Evolutionary conservation across 108 stramenopile genomes (phyloP), one percentile per base, ranked within the genome.

Genomic region (Pseudonitzschia multiseries): DNA sequence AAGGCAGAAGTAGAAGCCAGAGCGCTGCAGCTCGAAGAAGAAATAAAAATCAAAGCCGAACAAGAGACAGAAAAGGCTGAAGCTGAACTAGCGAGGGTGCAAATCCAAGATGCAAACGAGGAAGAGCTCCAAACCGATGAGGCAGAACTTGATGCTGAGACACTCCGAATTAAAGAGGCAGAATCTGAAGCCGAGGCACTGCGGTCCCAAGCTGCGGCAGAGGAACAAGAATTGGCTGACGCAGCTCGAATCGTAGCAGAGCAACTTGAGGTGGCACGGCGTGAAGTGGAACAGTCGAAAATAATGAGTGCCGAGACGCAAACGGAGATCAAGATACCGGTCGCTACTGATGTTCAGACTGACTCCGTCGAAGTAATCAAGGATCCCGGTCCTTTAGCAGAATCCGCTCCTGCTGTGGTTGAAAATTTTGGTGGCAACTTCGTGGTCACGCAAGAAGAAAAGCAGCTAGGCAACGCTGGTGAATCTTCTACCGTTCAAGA

Each of bases 151-250:
- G 40, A 41, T 65, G 14, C 61, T 24, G 61, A 22, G 29, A 65
- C 36, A 41, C 40, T 31, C 17, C 64, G 22, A 65, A n/a, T 27
- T 15, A 41, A 18, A 42, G 20, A 65, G 3, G 64, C 29, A 13
- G 42, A 65, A 65, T 31, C 9, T 8, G 64, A 65, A 43, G 29
- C 5, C 18, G 64, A 41, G 21, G 18, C 9, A 40, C 32, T 43
- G 3, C 64, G 29, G 41, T 14, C 15, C 8, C 31, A 40, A 65
- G 22, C 64, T 4, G 18, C 36, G 18, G 36, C 22, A n/a, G 64
- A 65, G 40, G 64, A 65, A 65, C 64, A 65, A 65, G 64, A 65
- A 65, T 65, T 65, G 64, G 36, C 40, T 20, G 64, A 41, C 15
- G 40, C 64, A 0, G 40, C 24, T 43, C 64, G 64, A 65, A 65